phyloP scores from a whole-genome alignment of 129 eudicot species.

The Dittrichia graveolens region DNA sequence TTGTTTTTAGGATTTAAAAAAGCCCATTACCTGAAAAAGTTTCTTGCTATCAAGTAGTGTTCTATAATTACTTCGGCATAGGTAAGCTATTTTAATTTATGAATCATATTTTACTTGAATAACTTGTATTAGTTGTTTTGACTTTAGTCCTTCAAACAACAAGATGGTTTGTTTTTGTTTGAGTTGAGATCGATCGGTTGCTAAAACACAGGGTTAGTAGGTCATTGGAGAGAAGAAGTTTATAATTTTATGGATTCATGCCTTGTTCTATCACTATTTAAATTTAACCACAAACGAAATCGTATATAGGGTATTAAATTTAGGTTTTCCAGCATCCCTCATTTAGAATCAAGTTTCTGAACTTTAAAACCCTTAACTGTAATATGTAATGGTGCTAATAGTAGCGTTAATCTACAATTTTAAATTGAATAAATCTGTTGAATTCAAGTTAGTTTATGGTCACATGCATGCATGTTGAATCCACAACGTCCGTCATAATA shows the following conservation, averaged over 20 bases:
- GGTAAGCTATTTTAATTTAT: slow-evolving; percentile 47
- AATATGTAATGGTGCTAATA: not conserved
- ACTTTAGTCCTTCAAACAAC: slow-evolving; percentile 28
- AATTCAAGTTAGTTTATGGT: too few relatives aligned
- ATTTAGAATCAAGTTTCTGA: not conserved
- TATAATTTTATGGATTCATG: slow-evolving; percentile 3
- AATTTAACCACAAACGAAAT: not conserved
- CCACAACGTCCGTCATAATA: too few relatives aligned
- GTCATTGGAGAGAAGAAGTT: not conserved
- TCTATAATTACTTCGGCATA: slow-evolving; percentile 89
- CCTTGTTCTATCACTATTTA: too few relatives aligned
- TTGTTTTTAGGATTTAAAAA: slow-evolving; percentile 57
- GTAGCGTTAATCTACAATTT: not conserved
- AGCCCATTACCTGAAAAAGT: slow-evolving; percentile 67
- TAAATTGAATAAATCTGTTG: not conserved
- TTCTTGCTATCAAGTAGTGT: slow-evolving; percentile 80
- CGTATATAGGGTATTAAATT: not conserved
- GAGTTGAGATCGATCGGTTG: not conserved
- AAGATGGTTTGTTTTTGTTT: slow-evolving; percentile 24
- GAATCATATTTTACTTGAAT: too few relatives aligned
- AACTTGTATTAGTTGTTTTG: too few relatives aligned
- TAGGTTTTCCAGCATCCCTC: slow-evolving; percentile 1
- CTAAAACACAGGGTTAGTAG: not conserved
- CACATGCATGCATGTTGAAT: too few relatives aligned
- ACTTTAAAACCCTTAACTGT: not conserved